Evolutionary conservation across 352 stramenopile species (phyloP).

Genomic region (Pythium sukuiense): DNA sequence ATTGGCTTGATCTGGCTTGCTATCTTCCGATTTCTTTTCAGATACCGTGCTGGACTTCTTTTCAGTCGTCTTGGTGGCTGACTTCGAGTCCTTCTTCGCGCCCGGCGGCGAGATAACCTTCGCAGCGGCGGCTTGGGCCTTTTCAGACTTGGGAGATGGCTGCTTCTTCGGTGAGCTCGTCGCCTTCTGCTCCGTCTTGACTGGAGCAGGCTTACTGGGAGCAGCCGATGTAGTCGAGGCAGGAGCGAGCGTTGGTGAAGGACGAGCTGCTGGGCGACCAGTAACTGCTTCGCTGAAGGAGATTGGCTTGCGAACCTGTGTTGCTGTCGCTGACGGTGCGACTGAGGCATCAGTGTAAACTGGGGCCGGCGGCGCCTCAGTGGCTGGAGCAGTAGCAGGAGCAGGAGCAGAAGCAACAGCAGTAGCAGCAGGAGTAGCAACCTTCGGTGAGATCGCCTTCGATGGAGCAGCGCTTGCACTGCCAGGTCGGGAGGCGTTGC

Average conservation of each 20-base stretch:
- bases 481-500: conserved; percentile 46
- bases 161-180: conserved; percentile 22
- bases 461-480: conserved; percentile 29
- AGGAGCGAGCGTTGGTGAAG: conserved; percentile 4
- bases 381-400: conserved; percentile 4
- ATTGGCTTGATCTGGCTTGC: conserved; percentile 13
- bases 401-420: background rate
- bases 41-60: conserved; percentile 14
- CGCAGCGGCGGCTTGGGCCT: background rate
- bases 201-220: background rate
- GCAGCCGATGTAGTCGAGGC: conserved; percentile 2
- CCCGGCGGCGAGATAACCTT: conserved; percentile 9
- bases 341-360: background rate
- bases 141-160: conserved; percentile 3
- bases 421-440: background rate
- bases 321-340: conserved; percentile 3
- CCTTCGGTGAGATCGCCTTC: conserved; percentile 21
- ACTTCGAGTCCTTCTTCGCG: conserved; percentile 16
- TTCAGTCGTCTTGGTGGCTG: conserved; percentile 2
- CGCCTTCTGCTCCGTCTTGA: conserved; percentile 20
- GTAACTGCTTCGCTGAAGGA: conserved; percentile 75
- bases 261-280: conserved; percentile 32
- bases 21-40: conserved; percentile 12
- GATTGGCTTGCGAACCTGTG: conserved; percentile 45
- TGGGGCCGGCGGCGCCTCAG: background rate